Conservation (phyloP, 2,329 filamentous ascomycete genomes). For the Cephalotrichum gorgonifer region DNA sequence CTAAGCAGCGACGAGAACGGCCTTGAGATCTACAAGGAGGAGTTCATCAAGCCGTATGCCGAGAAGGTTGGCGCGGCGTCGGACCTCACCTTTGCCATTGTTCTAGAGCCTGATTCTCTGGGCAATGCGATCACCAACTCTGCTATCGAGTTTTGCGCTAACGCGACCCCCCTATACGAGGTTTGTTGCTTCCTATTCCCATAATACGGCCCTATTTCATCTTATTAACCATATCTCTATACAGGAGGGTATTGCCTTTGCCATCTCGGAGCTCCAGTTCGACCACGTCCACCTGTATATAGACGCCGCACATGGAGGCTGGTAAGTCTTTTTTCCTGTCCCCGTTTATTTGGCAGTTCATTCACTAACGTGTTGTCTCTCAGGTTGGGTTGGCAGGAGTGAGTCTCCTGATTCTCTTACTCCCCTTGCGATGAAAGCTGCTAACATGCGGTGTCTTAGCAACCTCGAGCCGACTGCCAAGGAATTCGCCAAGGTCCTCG, state of each 20-base stretch:
- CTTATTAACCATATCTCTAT: too few relatives aligned
- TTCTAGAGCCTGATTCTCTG: slow-evolving; percentile 33
- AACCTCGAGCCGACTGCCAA: slow-evolving; percentile 38
- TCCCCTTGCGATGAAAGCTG: too few relatives aligned
- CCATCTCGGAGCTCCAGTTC: slow-evolving; percentile 44
- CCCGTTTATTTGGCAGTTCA: not conserved
- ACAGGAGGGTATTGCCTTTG: slow-evolving; percentile 39
- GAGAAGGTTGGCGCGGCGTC: slow-evolving; percentile 22
- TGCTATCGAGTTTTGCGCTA: slow-evolving; percentile 22
- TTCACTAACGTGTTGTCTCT: too few relatives aligned
- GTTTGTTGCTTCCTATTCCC: too few relatives aligned
- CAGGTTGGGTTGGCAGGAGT: too few relatives aligned
- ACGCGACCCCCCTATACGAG: slow-evolving; percentile 26
- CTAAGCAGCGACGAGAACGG: slow-evolving; percentile 23
- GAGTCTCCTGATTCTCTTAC: too few relatives aligned
- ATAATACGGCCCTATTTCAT: too few relatives aligned
- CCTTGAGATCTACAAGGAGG: slow-evolving; percentile 26
- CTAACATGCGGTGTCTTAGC: too few relatives aligned
- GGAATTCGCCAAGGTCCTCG: slow-evolving; percentile 27
- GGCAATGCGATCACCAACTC: slow-evolving; percentile 31
- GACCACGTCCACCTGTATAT: slow-evolving; percentile 54
- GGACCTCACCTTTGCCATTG: slow-evolving; percentile 29
- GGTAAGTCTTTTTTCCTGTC: slow-evolving; percentile 18
- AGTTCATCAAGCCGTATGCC: slow-evolving; percentile 27
- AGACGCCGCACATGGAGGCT: slow-evolving; percentile 53